Conservation (phyloP, 805 yeast species). For the Teunomyces gatunensis region DNA sequence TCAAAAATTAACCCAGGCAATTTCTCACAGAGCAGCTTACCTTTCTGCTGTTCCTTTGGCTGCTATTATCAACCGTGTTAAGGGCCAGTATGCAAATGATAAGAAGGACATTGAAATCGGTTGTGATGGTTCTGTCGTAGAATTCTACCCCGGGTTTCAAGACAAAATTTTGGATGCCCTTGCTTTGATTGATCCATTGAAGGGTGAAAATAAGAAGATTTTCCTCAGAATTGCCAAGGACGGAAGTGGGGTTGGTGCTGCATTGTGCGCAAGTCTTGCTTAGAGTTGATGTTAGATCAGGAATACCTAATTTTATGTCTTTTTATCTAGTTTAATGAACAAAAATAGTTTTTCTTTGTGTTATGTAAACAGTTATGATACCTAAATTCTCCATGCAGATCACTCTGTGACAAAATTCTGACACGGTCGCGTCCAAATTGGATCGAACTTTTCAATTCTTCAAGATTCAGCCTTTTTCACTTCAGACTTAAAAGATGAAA, state of each 20-base stretch:
- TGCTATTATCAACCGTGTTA: constrained; percentile 73
- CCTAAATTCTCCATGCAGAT: background rate
- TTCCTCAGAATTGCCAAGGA: constrained; percentile 84
- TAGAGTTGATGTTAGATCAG: background rate
- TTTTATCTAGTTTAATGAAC: background rate
- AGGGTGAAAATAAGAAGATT: constrained; percentile 71
- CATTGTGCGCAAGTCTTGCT: constrained; percentile 69
- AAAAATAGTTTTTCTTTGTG: background rate
- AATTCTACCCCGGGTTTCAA: constrained; percentile 88
- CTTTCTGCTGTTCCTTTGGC: constrained; percentile 88
- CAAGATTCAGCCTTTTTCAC: background rate
- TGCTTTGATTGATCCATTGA: constrained; percentile 64
- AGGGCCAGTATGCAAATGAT: constrained; percentile 48
- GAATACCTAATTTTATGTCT: background rate
- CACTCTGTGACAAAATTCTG: background rate
- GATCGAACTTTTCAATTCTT: background rate
- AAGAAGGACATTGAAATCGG: constrained; percentile 82
- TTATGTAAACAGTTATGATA: background rate
- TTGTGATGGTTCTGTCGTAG: constrained; percentile 93
- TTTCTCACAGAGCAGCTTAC: constrained; percentile 86
- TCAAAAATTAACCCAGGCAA: constrained; percentile 70
- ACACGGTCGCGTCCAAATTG: background rate
- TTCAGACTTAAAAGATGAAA: background rate
- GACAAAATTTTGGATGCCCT: constrained; percentile 78
- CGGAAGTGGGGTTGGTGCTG: constrained; percentile 98